A percentile compares a stretch with the other conserved stretches of the same genome.
phyloP scores from a whole-genome alignment of 2,329 filamentous ascomycete species.

The Colletotrichum sp. region DNA sequence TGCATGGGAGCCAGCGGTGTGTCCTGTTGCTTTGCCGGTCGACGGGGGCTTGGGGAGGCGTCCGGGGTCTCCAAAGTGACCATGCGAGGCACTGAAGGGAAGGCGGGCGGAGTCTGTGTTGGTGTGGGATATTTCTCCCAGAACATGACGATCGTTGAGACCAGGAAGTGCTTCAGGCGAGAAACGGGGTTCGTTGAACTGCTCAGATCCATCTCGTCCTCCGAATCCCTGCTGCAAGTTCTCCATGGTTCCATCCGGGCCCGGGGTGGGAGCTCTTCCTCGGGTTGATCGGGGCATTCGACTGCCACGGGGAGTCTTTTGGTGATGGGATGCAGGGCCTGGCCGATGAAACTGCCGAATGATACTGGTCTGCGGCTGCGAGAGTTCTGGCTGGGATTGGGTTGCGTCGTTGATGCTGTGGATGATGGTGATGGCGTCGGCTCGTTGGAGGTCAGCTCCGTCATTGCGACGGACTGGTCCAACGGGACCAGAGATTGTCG shows the following conservation, averaged over 20 bases:
- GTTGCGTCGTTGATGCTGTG: slow-evolving; percentile 31
- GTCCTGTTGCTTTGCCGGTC: background rate
- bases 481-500: slow-evolving; percentile 38
- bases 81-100: background rate
- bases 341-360: background rate
- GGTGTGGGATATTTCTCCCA: slow-evolving; percentile 8
- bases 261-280: background rate
- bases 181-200: background rate
- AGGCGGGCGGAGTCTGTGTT: background rate
- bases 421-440: slow-evolving; percentile 38
- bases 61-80: background rate
- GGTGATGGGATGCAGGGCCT: background rate
- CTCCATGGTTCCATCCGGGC: background rate
- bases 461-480: slow-evolving; percentile 42
- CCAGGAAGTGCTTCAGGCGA: background rate
- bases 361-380: background rate
- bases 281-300: background rate
- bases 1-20: background rate
- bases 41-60: background rate
- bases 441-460: slow-evolving; percentile 38
- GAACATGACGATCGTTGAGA: background rate
- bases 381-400: background rate
- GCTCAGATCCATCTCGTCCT: background rate
- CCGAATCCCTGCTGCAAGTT: background rate
- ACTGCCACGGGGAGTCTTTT: background rate